Conservation (phyloP, 192 early-diverging fungal genomes). For the Nowakowskiella sp. region DNA sequence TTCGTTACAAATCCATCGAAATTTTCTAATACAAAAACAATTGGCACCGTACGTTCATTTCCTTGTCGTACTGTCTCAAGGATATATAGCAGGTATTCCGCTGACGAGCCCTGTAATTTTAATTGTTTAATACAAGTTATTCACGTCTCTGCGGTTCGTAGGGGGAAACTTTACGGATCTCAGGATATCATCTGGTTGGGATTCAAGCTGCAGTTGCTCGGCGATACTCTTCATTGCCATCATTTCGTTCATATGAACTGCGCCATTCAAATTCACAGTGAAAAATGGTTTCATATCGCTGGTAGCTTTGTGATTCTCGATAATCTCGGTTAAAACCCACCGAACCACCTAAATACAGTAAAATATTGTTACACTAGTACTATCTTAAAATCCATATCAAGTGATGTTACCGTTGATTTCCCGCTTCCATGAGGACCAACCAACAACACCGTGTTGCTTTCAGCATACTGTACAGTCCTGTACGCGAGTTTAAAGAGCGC, state of each 20-base stretch:
- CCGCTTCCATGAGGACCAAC: constrained; percentile 75
- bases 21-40: constrained; percentile 88
- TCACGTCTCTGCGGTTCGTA: constrained; percentile 1
- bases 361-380: not conserved
- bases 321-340: constrained; percentile 27
- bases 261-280: constrained; percentile 64
- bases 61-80: constrained; percentile 56
- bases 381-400: not conserved
- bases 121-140: not conserved
- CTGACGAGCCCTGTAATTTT: constrained; percentile 48
- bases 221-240: constrained; percentile 76
- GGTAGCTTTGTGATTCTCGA: constrained; percentile 18
- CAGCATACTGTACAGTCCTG: constrained; percentile 56
- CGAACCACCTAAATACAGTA: constrained; percentile 23
- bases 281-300: constrained; percentile 43
- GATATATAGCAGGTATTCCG: constrained; percentile 61
- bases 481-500: no score
- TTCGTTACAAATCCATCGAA: constrained; percentile 92
- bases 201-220: constrained; percentile 60
- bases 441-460: constrained; percentile 82
- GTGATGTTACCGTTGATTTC: constrained; percentile 45
- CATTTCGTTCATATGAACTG: constrained; percentile 69
- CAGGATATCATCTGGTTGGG: constrained; percentile 37
- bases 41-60: constrained; percentile 40
- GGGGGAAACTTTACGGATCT: constrained; percentile 6